Base-by-base conservation (phyloP, 768 basidiomycete species). In the Tephrocybe sp. region DNA sequence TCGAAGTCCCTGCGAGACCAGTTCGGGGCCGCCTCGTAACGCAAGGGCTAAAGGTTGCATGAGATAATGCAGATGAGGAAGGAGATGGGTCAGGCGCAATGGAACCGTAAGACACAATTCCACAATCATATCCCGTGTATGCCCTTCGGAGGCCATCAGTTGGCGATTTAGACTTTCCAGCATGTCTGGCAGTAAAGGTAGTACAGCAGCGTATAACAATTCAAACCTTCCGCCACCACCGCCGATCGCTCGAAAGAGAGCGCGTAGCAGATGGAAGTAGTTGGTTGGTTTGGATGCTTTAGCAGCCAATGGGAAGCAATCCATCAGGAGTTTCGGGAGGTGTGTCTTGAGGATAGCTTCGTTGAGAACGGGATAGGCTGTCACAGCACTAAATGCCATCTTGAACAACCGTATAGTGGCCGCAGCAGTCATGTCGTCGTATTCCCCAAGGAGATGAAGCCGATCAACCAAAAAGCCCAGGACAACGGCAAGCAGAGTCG, bases 101-200 rank as follows among this genome's bases (percentile, higher is more conserved):
- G 97, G 97, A 17, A 98, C 96, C 3, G 97, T 99, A 44, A 99
- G 82, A 66, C 92, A 96, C 40, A 99, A 84, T 63, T 99, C 97
- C 50, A 96, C 94, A 60, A 98, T 90, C 74, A 98, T 86, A 67
- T 99, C 97, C 47, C 89, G 79, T 46, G 81, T 81, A 56, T 73
- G 76, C n/a, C 89, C 85, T 36, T 91, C 87, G 5, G 93, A 90
- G 9, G 91, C 80, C 44, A 88, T 76, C 14, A 99, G 79, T 53
- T 98, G 93, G 44, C 89, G 82, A 60, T 96, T 95, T 39, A 99
- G 75, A 54, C 86, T 92, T 62, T 99, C 96, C 42, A 99, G 79
- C 88, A 99, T 94, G 64, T 98, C 95, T 14, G 97, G 95, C 4
- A 99, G 79, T 42, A 98, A 82, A 2, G 97, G 96, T 9, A 98